Evolutionary conservation across 768 basidiomycete genomes (phyloP).

Genomic region (Rhodotorula taiwanensis): DNA sequence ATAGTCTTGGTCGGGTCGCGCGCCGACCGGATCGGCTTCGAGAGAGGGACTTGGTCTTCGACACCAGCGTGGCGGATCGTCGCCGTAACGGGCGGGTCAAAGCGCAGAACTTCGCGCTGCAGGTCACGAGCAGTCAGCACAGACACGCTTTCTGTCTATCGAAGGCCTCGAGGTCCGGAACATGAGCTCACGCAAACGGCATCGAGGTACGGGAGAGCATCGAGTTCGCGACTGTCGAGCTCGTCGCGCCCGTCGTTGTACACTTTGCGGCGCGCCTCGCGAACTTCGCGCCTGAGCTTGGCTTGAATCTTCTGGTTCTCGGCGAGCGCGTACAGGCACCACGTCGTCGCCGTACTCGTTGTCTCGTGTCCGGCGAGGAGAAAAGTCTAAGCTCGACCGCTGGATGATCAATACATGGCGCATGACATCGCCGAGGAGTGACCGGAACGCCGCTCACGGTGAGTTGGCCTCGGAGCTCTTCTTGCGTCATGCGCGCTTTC

Average conservation of each 20-base stretch:
- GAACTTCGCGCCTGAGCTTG: conserved; percentile 17
- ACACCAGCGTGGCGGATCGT: conserved; percentile 66
- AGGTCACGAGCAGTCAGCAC: too few species aligned
- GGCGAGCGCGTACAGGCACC: conserved; percentile 12
- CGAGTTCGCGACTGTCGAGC: conserved; percentile 30
- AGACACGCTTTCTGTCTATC: too few species aligned
- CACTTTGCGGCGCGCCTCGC: conserved; percentile 7
- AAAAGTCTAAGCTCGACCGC: too few species aligned
- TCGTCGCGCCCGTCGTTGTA: conserved; percentile 19
- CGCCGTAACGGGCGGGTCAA: conserved; percentile 73
- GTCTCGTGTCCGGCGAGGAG: conserved; percentile 35
- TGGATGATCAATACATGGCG: too few species aligned
- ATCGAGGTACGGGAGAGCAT: conserved; percentile 36
- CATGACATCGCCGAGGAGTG: too few species aligned
- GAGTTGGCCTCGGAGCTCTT: conserved; percentile 29
- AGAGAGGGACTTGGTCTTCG: conserved; percentile 70
- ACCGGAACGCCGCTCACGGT: conserved; percentile 5
- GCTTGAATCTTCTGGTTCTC: conserved; percentile 1
- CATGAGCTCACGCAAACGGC: conserved; percentile 14
- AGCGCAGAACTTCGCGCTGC: conserved; percentile 62
- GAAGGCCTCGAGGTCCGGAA: too few species aligned
- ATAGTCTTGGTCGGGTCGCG: conserved; percentile 9
- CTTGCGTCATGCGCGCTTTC: conserved; percentile 15
- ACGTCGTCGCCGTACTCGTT: conserved; percentile 11
- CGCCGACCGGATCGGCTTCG: conserved; percentile 16